Base-by-base conservation (phyloP, 1,284 basidiomycete genomes). In the Cryptococcus sp. region DNA sequence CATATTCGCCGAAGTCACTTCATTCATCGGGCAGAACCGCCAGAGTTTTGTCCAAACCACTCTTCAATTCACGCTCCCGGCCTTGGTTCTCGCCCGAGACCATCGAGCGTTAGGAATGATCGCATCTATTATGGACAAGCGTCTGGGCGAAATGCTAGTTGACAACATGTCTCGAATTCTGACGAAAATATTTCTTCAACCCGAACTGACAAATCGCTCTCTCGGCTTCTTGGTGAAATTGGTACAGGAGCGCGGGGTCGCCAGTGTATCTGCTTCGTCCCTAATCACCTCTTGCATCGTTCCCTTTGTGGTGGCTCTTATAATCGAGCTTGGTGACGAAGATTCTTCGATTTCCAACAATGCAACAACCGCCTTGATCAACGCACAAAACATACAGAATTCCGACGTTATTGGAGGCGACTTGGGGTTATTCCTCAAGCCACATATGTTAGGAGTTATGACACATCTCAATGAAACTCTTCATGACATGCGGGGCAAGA, bases 381-480 rank as follows among this genome's bases (percentile, higher is more conserved):
- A n/a, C 38, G 38, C 38, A 41, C 38, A 10, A 10, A 41, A 41
- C 38, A 41, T 10, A 23, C 23, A 23, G 23, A 23, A 23, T 23
- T 23, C 23, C 23, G 23, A 23, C 23, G 23, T 23, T 23, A n/a
- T 41, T 41, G 10, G n/a, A 41, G 38, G 38, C 10, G 79, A 83
- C 58, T 73, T 88, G 38, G 79, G 81, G 13, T 70, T 72, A 0
- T 86, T 91, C 59, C 79, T 94, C 54, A 85, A 86, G 71, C 79
- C 78, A 7, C 82, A 90, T 63, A 86, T 93, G 78, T 81, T 94
- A 6, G 91, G 89, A 4, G 80, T 94, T 52, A 85, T 95, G 23
- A 84, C 88, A 0, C 80, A 85, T 57, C 81, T 94, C 65, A 92
- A 87, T 58, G 89, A 92, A 42, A 84, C 86, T 74, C 76, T 96